Evolutionary conservation across 495 filamentous ascomycete genomes (phyloP), one percentile per base, ranked within the genome.

Genomic region (Hypoxylon crocopeplum): DNA sequence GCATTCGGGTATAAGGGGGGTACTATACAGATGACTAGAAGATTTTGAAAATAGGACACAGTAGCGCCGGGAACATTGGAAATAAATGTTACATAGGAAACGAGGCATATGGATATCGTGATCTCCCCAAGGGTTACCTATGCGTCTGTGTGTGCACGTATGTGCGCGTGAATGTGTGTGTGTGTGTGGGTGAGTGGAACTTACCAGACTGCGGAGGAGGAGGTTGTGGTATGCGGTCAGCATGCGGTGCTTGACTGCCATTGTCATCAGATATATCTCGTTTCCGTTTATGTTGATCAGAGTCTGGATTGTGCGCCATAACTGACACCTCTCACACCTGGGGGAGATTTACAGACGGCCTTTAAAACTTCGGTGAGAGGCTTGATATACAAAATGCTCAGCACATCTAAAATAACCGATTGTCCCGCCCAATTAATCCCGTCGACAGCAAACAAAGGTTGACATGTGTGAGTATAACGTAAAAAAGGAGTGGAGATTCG

Each of bases 201-300:
- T 66, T 70, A 76, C 75, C 75, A 60, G 73, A 69, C 58, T 75
- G 73, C 36, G 73, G 75, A 30, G 73, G 73, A 47, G 72, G 73
- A 50, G 75, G 75, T 68, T 74, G 75, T 50, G 73, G 75, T 57
- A 77, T 76, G 33, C 75, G 70, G 48, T 75, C 72, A 58, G 70
- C 54, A 47, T 69, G 72, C 7, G 58, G 41, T 52, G 58, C 56
- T 56, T 70, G 69, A 51, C 59, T 66, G 48, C 66, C 69, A 48
- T 63, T 72, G 53, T 77, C 75, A 62, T 78, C 74, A 37, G 61
- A 59, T 47, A 68, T 54, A 44, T 72, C 68, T 44, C 74, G 72
- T 48, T 76, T 77, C 45, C 75, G 74, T 66, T 78, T 77, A 64
- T 71, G 71, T 36, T 69, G 55, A 19, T 73, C 75, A 32, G 66